Base-by-base conservation (phyloP, 768 basidiomycete genomes). In the Lentinula lateritia region DNA sequence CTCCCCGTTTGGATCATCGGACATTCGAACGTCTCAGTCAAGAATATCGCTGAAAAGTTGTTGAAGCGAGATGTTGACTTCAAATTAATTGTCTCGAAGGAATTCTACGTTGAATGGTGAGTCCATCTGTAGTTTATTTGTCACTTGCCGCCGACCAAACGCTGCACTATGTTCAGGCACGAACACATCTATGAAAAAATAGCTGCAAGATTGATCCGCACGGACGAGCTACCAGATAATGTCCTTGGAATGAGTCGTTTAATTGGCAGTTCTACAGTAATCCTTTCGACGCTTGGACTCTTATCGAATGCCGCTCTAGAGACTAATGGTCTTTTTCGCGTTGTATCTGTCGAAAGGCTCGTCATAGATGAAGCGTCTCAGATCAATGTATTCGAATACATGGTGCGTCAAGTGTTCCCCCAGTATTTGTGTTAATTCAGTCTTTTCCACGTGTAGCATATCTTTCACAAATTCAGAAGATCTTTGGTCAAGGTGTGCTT, bases 321-420 rank as follows among this genome's bases (percentile, higher is more conserved):
- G 12, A 58, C 65, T 0, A 71, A 72, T 13, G 67, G 70, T 1
- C 20, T 78, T 6, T 78, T 77, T 64, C 48, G 66, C 0, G 35
- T 77, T 4, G 67, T 81, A 1, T 80, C 80, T 1, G 68, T 82
- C 18, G 74, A 73, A 23, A 70, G 73, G n/a, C 73, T 84, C 2
- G 73, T 85, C n/a, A 71, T 84, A n/a, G 83, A 85, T 60, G 82
- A 85, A 67, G 83, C 81, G 2, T 82, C 80, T 6, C 81, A 82
- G 57, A 81, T 83, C 23, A 76, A 78, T 28, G 67, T 75, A 3
- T 77, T 76, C 28, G 80, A 81, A 32, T 83, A 79, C 61, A 66
- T 84, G 74, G 82, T 82, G 13, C 43, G 72, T 57, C 16, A 34
- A 3, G 28, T 18, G 16, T 1, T 32, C 38, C 23, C 35, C 20